Base-by-base conservation (phyloP, 805 yeast species). In the Barnettozyma botsteinii region DNA sequence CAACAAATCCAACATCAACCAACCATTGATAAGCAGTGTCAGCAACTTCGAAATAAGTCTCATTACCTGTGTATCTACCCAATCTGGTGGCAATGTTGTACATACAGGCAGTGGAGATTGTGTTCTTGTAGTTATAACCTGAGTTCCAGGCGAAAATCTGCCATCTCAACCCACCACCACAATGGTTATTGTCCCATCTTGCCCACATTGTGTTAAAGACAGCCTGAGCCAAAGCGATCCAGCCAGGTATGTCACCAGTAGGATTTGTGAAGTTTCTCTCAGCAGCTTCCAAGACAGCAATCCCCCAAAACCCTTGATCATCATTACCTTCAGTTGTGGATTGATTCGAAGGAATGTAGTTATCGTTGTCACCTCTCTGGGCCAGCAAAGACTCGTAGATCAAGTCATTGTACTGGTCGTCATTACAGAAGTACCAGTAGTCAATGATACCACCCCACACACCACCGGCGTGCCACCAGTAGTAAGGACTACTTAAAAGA, bases 401-500 rank as follows among this genome's bases (percentile, higher is more conserved):
- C 19, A 76, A 40, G 1, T 68, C 65, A 33, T 73, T 79, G 52
- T 72, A 84, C 1, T 91, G 77, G 50, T 72, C 75, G 61, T 89
- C 81, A 38, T 81, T 67, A 61, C 91, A 82, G 55, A 77, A 77
- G 53, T 61, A 79, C 72, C 85, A 72, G 55, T 79, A 80, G 54
- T 85, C 96, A 26, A 91, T 18, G 67, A 85, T 59, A 7, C 69
- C 64, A 24, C 77, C 77, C 62, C 70, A 82, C 1, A 88, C 94
- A 53, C 86, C 94, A 57, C 95, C 95, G 23, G 95, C 89, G 61
- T 85, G 83, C 95, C 95, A 85, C 88, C 93, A 88, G 64, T 82
- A 84, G 64, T 84, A 84, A 1, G 93, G 93, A 48, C 69, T 55
- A 21, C 75, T 69, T 54, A 84, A 81, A 82, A 77, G 73, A 26